phyloP scores from a whole-genome alignment of 805 yeast species.

The Candida yuanshanica region DNA sequence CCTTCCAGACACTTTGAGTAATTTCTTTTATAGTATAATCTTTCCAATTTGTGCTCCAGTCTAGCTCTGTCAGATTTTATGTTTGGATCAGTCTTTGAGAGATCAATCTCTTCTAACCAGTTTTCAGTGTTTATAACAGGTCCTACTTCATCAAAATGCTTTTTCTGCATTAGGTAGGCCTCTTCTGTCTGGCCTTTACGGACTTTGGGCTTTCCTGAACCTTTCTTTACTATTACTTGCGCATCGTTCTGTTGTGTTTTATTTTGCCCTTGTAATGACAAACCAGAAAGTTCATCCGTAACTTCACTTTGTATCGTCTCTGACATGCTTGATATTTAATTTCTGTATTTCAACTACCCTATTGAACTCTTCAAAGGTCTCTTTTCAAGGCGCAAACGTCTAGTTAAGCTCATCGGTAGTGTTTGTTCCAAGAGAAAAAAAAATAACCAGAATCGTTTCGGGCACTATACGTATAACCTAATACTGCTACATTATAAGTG shows the following conservation, averaged over 20 bases:
- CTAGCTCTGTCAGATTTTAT: conserved; percentile 51
- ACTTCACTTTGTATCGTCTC: neutral
- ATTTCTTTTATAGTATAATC: conserved; percentile 50
- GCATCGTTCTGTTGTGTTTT: conserved; percentile 24
- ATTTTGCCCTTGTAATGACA: conserved; percentile 10
- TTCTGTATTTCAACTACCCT: too few relatives aligned
- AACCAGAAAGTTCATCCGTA: neutral
- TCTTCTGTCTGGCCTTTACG: conserved; percentile 72
- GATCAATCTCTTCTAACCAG: conserved; percentile 35
- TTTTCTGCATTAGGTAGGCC: conserved; percentile 47
- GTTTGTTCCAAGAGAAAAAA: neutral
- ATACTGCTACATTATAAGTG: too few relatives aligned
- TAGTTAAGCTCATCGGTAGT: neutral
- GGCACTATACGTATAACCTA: too few relatives aligned
- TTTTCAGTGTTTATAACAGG: conserved; percentile 46
- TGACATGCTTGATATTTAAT: neutral
- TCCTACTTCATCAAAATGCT: conserved; percentile 46
- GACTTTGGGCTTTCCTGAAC: conserved; percentile 40
- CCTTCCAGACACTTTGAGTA: conserved; percentile 46
- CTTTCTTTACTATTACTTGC: conserved; percentile 38
- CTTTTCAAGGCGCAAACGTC: too few relatives aligned
- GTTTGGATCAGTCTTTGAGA: conserved; percentile 24
- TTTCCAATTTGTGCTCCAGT: conserved; percentile 55
- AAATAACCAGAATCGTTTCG: neutral
- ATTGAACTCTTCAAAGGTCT: neutral